phyloP scores from a whole-genome alignment of 257 asterid genomes.

The Nicotiana obtusifolia region DNA sequence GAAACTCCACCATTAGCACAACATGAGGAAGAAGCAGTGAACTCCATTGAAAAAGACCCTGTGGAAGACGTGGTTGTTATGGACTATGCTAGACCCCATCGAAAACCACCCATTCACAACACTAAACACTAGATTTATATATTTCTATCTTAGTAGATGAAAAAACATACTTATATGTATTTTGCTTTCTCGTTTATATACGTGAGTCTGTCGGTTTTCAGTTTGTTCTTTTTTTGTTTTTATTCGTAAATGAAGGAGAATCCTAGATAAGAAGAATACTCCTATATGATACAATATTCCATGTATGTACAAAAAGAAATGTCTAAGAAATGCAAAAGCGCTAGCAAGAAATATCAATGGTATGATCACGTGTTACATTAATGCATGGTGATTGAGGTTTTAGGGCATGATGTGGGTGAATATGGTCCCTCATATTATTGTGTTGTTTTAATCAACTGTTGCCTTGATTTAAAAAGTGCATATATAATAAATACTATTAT shows the following conservation, averaged over 20 bases:
- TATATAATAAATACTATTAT: neutral
- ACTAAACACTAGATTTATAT: conserved; percentile 29
- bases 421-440: conserved; percentile 7
- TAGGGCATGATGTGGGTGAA: conserved; percentile 3
- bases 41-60: conserved; percentile 22
- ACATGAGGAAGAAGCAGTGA: conserved; percentile 30
- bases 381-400: conserved; percentile 3
- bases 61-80: conserved; percentile 46
- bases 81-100: conserved; percentile 85
- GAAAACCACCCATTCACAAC: conserved; percentile 87
- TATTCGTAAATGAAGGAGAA: conserved; percentile 3
- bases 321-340: neutral
- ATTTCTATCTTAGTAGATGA: neutral
- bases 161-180: neutral
- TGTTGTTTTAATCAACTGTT: neutral
- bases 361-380: conserved; percentile 3
- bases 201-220: neutral
- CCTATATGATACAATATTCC: neutral
- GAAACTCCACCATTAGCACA: conserved; percentile 22
- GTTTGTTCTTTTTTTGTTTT: neutral
- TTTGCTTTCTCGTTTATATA: neutral
- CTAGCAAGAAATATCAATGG: conserved; percentile 1
- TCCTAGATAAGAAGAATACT: neutral
- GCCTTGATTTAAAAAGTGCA: neutral
- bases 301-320: neutral